Base-by-base conservation (phyloP, 1,139 yeast species). In the Yamadazyma diospyri region DNA sequence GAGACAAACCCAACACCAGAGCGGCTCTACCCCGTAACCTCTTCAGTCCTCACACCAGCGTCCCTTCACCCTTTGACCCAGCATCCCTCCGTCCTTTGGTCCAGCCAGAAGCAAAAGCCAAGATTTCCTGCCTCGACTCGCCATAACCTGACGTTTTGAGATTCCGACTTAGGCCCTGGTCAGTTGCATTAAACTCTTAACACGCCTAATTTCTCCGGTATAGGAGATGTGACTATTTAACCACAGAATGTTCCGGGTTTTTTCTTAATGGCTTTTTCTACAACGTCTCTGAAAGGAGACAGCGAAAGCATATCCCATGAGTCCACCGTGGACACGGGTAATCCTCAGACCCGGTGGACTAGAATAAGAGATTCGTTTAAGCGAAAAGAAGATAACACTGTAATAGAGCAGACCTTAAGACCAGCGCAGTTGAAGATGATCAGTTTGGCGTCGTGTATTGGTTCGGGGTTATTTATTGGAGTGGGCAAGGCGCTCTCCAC, bases 391-490 rank as follows among this genome's bases (percentile, higher is more conserved):
- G 36, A 34, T 1, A 24, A 15, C n/a, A 31, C 32, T 5, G 23
- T 47, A n/a, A 44, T 60, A 13, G 53, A 56, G 30, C 58, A 58
- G 35, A 51, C 51, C 12, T 51, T 61, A 30, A 60, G 57, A 27
- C 59, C 61, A 33, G 45, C 66, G 34, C 67, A 62, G 39, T 40
- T 61, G 12, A 62, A 56, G 44, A 59, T 61, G 64, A 63, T 62
- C 26, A 61, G 66, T 24, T 51, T 62, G 14, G 60, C 65, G n/a
- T 66, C 68, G 2, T 61, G 67, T 45, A 63, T 62, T 11, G 69
- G 69, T 3, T 48, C 59, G 12, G 69, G 69, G 4, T 46, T 62
- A 18, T 52, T 62, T 33, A 62, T 62, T 24, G 68, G 64, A 3
- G 51, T 59, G 1, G 71, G 72, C 1, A 44, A 55, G 16, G 69